Base-by-base conservation (phyloP, 306 rosid genomes). In the Vigna reflexopilosa region DNA sequence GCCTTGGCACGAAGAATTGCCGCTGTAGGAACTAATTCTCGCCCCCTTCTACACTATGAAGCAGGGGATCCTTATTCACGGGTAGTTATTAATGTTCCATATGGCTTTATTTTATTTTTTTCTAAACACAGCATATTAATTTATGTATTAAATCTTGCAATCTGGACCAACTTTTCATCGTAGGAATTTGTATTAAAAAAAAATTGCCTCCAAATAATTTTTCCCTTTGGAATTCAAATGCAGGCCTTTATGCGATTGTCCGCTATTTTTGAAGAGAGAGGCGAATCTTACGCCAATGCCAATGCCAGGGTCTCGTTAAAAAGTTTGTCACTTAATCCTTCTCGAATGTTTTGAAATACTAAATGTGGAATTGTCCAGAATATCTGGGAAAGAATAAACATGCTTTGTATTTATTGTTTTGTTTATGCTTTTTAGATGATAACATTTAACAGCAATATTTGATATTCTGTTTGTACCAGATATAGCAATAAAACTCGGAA, bases 1-100 rank as follows among this genome's bases (percentile, higher is more conserved):
- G 97, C 97, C 47, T 83, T 96, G 87, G 99, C 99, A 61, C 81
- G 76, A 72, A 87, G 99, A 93, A 96, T 96, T 80, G 89, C 96
- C 32, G 91, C 91, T 24, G 93, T 89, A 30, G 97, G 99, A 80
- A 93, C 98, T 38, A 77, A 84, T 77, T 90, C 98, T 76, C 98
- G 98, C 26, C 99, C 98, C 47, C 99, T 96, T 77, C 88, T 96
- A 84, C 90, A 86, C 83, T 79, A 87, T 17, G 98, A 86, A 69
- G 81, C 93, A 16, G 98, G 91, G 79, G 96, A 93, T 82, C 86
- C 87, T 4, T 96, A 90, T 88, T 75, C 86, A 24, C 88, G 92
- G 87, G 99, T 92, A 80, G 42, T 57, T 57, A 63, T 78, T 78
- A 85, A 19, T 66, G 20, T 78, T 70, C 78, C 73, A 56, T 67